Conservation (phyloP, 495 filamentous ascomycete species). For the Penicillium salamii region DNA sequence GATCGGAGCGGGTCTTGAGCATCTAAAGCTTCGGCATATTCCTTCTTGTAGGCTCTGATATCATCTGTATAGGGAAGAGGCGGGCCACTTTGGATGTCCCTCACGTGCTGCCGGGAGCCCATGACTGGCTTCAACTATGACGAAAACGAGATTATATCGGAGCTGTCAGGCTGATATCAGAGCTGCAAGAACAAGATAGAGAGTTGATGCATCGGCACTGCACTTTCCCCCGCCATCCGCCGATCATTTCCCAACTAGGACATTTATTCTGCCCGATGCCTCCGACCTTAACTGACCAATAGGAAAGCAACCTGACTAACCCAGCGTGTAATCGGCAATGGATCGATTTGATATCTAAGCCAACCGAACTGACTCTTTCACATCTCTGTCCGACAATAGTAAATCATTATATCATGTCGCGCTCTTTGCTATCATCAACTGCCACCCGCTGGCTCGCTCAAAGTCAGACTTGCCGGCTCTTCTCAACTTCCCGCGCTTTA, state of each 20-base stretch:
- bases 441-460: slow-evolving; percentile 24
- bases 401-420: slow-evolving; percentile 25
- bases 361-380: neutral
- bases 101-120: slow-evolving; percentile 32
- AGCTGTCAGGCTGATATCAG: neutral
- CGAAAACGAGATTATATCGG: neutral
- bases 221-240: slow-evolving; percentile 12
- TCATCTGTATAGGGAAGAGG: slow-evolving; percentile 38
- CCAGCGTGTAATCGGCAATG: slow-evolving; percentile 19
- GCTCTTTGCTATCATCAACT: slow-evolving; percentile 21
- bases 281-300: slow-evolving; percentile 34
- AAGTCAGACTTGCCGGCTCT: slow-evolving; percentile 14
- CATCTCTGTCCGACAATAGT: slow-evolving; percentile 4
- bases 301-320: slow-evolving; percentile 31
- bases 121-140: slow-evolving; percentile 6
- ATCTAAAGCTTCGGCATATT: slow-evolving; percentile 67
- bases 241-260: slow-evolving; percentile 13
- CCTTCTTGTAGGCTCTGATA: slow-evolving; percentile 39
- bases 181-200: no score
- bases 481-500: slow-evolving; percentile 26
- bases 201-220: neutral
- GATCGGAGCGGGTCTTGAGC: slow-evolving; percentile 62
- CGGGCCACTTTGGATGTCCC: slow-evolving; percentile 26
- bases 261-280: slow-evolving; percentile 27
- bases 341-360: slow-evolving; percentile 17